Evolutionary conservation across 2,329 filamentous ascomycete species (phyloP), one percentile per base, ranked within the genome.

Genomic region (Ophiostoma sp.): DNA sequence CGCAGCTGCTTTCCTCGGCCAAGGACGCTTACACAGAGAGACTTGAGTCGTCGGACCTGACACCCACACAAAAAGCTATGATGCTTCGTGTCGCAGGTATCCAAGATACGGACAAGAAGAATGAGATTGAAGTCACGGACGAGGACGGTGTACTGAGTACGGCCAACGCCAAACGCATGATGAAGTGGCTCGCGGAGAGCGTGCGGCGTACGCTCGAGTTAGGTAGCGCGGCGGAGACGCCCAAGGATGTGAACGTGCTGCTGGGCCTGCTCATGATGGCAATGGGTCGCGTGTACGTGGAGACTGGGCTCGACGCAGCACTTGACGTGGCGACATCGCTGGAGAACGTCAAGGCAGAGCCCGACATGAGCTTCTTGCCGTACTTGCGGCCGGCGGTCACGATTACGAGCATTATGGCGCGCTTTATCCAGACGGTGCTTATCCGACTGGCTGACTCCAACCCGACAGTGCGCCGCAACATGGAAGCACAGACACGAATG

Each of bases 181-280:
- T 99, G 70, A 96, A 92, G 76, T 99, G 95, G 95, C 82, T 99
- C 55, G 95, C 95, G 2, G 95, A 99, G 81, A 93, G 92, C 71
- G 94, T 99, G 38, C 91, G 95, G 52, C 85, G 95, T 71, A 92
- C 93, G 0, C 83, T 99, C 9, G 95, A 99, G 77, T 83, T 99
- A n/a, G 93, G 91, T 38, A 89, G 91, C 38, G 88, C 89, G 66
- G 89, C 85, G 69, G 95, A 99, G 73, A 97, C 93, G 4, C 92
- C 95, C 16, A 98, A 96, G 77, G 95, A 99, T 77, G 92, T 98
- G 68, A 90, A 89, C 63, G 88, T 92, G 70, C 84, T 98, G 38
- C 84, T 97, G 45, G 90, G 89, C 75, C 84, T 98, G 38, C 84
- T 99, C 2, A 85, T 98, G 64, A 88, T 87, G 44, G 92, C 90